phyloP scores from a whole-genome alignment of 345 rosid genomes.

The Melastoma malabathricum region DNA sequence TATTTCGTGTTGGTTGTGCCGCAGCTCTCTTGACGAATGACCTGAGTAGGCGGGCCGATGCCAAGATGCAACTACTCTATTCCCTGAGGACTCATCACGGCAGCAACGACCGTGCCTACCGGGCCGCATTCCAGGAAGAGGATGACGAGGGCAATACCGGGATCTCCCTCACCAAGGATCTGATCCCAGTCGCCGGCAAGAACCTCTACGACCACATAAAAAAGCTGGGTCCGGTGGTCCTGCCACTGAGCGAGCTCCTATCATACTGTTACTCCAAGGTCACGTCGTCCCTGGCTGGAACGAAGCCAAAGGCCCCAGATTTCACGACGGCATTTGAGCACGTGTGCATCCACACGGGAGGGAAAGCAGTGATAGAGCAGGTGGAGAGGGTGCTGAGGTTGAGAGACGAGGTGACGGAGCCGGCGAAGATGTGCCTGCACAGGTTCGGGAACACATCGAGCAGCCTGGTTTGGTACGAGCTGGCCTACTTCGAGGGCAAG shows the following conservation, averaged over 20 bases:
- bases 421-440: slow-evolving; percentile 14
- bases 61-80: slow-evolving; percentile 8
- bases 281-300: not conserved
- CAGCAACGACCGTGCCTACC: slow-evolving; percentile 11
- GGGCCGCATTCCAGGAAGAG: slow-evolving; percentile 15
- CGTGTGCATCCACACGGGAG: slow-evolving; percentile 14
- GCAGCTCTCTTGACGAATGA: slow-evolving; percentile 10
- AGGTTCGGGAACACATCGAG: slow-evolving; percentile 17
- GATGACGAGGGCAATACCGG: slow-evolving; percentile 11
- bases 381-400: slow-evolving; percentile 8
- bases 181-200: slow-evolving; percentile 6
- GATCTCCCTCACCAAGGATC: slow-evolving; percentile 11
- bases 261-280: slow-evolving; percentile 6
- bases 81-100: slow-evolving; percentile 16
- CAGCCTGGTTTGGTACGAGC: slow-evolving; percentile 14
- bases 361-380: slow-evolving; percentile 16
- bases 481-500: slow-evolving; percentile 14
- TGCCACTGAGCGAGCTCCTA: slow-evolving; percentile 8
- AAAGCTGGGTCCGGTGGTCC: slow-evolving; percentile 11
- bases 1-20: slow-evolving; percentile 14
- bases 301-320: slow-evolving; percentile 7
- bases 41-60: slow-evolving; percentile 2
- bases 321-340: slow-evolving; percentile 14
- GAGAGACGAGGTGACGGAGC: slow-evolving; percentile 7
- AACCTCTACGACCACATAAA: slow-evolving; percentile 10